Evolutionary conservation across 768 basidiomycete species (phyloP), one percentile per base, ranked within the genome.

Genomic region (Termitomyces sp.): DNA sequence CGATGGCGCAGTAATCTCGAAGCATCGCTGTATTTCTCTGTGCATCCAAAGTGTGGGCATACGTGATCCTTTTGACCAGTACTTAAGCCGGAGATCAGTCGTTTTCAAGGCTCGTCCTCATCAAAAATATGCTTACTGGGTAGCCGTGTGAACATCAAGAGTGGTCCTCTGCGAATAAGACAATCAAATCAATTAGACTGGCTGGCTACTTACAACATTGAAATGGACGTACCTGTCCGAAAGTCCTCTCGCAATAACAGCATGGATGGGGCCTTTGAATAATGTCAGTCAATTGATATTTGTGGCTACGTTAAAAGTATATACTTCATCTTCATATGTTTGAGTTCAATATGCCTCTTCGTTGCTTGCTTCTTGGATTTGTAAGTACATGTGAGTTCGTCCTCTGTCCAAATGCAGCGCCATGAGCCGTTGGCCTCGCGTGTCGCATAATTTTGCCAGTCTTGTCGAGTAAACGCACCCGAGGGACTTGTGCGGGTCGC

Each of bases 301-400:
- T 9, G 17, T 31, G 31, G 31, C 10, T 9, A 56, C n/a, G 36
- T 49, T 36, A 45, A 34, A 56, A 40, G 6, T 37, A 36, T 51
- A 29, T 36, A 66, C 68, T 59, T 68, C 45, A 66, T 65, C 42
- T 57, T 56, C 61, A 69, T 61, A 46, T 69, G 68, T 38, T 62
- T 66, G n/a, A 65, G 64, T 61, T 69, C 67, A n/a, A 69, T 47
- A 45, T 69, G 68, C 32, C 68, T 64, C 42, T 68, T 69, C 62
- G 67, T 66, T 2, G 68, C 67, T 40, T 69, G 68, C 46, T 69
- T 69, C 51, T 65, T 61, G 5, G 68, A 64, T 38, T 54, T 45
- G 49, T 69, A 69, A 37, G 36, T 31, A 46, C 68, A 69, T 4
- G 46, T 32, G 11, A 34, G 6, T 4, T 60, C 63, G 4, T 49